Percentiles rank a stretch among this genome's conserved stretches.
phyloP scores from a whole-genome alignment of 1,284 basidiomycete species.

The Ustilago shanxiensis region DNA sequence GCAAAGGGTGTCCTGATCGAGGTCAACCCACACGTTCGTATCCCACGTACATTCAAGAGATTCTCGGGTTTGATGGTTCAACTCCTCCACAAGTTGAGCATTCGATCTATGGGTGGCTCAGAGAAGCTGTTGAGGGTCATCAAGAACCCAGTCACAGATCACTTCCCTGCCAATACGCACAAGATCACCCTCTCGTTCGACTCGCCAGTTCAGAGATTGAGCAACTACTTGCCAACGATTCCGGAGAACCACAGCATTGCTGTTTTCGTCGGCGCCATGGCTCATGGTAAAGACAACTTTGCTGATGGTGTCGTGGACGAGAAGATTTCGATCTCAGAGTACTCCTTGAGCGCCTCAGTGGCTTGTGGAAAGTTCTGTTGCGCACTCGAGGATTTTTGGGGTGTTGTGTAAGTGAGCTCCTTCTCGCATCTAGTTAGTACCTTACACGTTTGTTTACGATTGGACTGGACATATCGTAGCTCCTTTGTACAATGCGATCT shows the following conservation, averaged over 20 bases:
- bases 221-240: conserved; percentile 82
- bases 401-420: conserved; percentile 68
- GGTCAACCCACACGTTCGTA: conserved; percentile 96
- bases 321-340: conserved; percentile 96
- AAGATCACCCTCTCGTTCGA: conserved; percentile 92
- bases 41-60: conserved; percentile 97
- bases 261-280: conserved; percentile 90
- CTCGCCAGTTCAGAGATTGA: conserved; percentile 84
- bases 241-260: conserved; percentile 90
- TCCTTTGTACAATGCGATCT: not conserved
- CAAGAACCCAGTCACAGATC: conserved; percentile 96
- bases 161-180: conserved; percentile 93
- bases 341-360: conserved; percentile 90
- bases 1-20: conserved; percentile 97
- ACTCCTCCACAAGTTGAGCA: conserved; percentile 94
- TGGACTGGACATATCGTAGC: not conserved
- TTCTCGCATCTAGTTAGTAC: not conserved
- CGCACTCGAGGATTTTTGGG: conserved; percentile 73
- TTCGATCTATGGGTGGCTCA: conserved; percentile 93
- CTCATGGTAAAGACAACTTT: conserved; percentile 85
- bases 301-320: conserved; percentile 96
- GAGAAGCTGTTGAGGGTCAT: conserved; percentile 98
- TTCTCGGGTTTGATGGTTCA: conserved; percentile 99
- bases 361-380: conserved; percentile 94
- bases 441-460: not conserved